These are phyloP conservation scores for Angomonas ambiguus DNA, from an alignment of 208 protist genomes.

Conservation along the genomic window DNA sequence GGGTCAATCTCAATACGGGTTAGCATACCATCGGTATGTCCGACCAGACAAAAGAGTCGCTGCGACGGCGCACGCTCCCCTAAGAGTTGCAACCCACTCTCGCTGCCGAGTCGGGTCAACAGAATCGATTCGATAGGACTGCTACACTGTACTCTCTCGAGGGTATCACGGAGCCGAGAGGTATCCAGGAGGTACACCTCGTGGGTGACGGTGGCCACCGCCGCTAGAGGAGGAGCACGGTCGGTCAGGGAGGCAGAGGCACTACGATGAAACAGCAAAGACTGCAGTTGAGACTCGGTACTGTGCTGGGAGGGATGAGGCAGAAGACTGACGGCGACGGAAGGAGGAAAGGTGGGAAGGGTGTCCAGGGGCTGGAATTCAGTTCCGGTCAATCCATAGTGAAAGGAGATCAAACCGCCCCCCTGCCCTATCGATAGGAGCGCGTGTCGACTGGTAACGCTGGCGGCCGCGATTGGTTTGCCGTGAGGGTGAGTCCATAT, in stretches of 20 bases:
- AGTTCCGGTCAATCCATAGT: conserved; percentile 50
- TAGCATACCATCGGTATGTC: conserved; percentile 64
- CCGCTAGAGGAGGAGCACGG: conserved; percentile 33
- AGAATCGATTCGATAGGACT: conserved; percentile 61
- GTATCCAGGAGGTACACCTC: conserved; percentile 73
- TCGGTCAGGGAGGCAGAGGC: conserved; percentile 10
- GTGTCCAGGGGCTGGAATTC: conserved; percentile 52
- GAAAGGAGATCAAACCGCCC: conserved; percentile 73
- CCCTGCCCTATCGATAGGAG: conserved; percentile 56
- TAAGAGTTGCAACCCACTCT: conserved; percentile 5
- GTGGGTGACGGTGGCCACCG: conserved; percentile 53
- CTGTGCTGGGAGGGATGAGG: conserved; percentile 30
- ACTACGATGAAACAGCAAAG: conserved; percentile 24
- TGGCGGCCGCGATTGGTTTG: conserved; percentile 69
- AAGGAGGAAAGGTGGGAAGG: conserved; percentile 58
- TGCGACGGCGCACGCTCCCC: background rate
- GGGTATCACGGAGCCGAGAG: conserved; percentile 46
- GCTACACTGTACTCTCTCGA: conserved; percentile 58
- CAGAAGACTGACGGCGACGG: conserved; percentile 55
- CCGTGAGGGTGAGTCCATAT: conserved; percentile 73
- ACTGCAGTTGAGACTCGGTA: conserved; percentile 23
- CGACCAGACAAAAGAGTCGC: conserved; percentile 66
- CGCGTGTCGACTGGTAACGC: conserved; percentile 38
- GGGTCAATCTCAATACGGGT: conserved; percentile 64
- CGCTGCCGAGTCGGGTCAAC: conserved; percentile 54